A percentile compares a stretch with the other conserved stretches of the same genome.
Evolutionary conservation across 1,139 yeast genomes (phyloP).

Genomic region (Ogataea hybrid): DNA sequence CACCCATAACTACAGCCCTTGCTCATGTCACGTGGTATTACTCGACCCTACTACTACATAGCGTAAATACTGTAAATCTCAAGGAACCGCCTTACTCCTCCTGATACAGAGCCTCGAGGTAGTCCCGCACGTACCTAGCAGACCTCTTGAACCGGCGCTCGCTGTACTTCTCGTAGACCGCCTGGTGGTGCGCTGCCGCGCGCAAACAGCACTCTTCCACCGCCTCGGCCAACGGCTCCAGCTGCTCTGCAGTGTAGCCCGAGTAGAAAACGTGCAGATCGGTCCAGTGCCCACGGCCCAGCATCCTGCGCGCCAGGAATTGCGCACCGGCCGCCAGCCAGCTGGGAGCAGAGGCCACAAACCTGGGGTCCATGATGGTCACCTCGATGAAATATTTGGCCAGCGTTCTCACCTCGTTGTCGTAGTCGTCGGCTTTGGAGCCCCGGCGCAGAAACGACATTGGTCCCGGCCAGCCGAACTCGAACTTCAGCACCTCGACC

Average conservation of each 20-base stretch:
- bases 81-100: slow-evolving; percentile 12
- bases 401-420: slow-evolving; percentile 85
- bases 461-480: slow-evolving; percentile 98
- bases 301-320: slow-evolving; percentile 70
- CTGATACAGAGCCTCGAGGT: slow-evolving; percentile 17
- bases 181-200: slow-evolving; percentile 72
- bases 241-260: slow-evolving; percentile 86
- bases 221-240: slow-evolving; percentile 71
- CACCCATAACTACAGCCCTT: not conserved
- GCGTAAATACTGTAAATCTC: slow-evolving; percentile 15
- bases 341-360: slow-evolving; percentile 86
- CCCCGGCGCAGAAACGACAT: slow-evolving; percentile 92
- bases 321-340: slow-evolving; percentile 97
- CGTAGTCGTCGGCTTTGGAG: slow-evolving; percentile 95
- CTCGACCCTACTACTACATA: not conserved
- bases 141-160: slow-evolving; percentile 82
- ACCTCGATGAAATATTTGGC: slow-evolving; percentile 91
- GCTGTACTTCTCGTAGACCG: slow-evolving; percentile 84
- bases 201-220: slow-evolving; percentile 69
- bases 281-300: slow-evolving; percentile 74
- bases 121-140: slow-evolving; percentile 76
- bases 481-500: slow-evolving; percentile 88
- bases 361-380: slow-evolving; percentile 84
- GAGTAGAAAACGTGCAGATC: slow-evolving; percentile 82
- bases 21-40: slow-evolving; percentile 1